Base-by-base conservation (phyloP, 1,139 yeast species). In the Nakaseomyces delphensis region DNA sequence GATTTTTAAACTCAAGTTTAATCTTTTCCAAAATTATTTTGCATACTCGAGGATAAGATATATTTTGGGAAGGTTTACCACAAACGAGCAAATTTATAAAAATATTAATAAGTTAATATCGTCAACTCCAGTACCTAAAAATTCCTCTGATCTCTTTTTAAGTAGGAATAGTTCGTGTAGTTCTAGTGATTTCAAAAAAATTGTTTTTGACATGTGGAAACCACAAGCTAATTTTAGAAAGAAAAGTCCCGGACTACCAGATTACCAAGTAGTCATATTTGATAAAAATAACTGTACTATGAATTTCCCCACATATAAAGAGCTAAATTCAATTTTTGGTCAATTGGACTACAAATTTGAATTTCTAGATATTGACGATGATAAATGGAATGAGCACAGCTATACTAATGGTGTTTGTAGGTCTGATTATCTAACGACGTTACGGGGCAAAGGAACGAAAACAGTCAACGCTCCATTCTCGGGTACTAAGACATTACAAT, bases 201-300 rank as follows among this genome's bases (percentile, higher is more conserved):
- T 62, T 20, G 52, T 62, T 1, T 87, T 71, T 53, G 72, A 83
- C 53, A 85, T 85, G 1, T 89, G 96, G 96, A 87, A 84, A 60
- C 97, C 97, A 0, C 68, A 72, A 2, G 74, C 81, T 0, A 63
- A 60, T 8, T 89, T 84, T 63, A 78, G 78, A 44, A 87, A 87
- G 55, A 78, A 77, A 36, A 57, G 60, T 24, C 87, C 89, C 0
- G 83, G 85, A 0, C 49, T 57, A 1, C 95, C 96, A 0, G 91
- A 89, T 59, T 89, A 77, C 55, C 86, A 81, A 50, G 62, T 89
- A 1, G 70, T 76, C 2, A 77, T 86, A 0, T 67, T 75, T 4
- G 74, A 77, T 46, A 73, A 82, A 1, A 68, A 73, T 19, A 60
- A 62, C 9, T 53, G 40, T 11, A 30, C 36, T 4, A 45, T 64